Base-by-base conservation (phyloP, 1,139 yeast genomes). In the Geotrichum europaeum region DNA sequence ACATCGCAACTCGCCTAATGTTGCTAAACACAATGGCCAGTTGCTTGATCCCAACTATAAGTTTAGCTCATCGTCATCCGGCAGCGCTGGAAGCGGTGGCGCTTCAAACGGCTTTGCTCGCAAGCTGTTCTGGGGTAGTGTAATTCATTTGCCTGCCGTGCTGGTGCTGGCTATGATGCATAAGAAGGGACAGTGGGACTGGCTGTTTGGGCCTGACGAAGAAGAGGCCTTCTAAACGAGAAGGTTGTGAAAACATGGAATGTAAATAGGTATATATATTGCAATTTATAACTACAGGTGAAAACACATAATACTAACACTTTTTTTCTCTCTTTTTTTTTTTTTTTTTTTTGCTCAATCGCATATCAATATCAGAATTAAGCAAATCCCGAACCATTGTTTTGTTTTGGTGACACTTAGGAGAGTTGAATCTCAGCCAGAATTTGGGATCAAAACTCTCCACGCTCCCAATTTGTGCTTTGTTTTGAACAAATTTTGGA, bases 111-210 rank as follows among this genome's bases (percentile, higher is more conserved):
- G 78, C 1, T 86, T 83, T 71, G 97, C 97, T 0, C 84, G 90
- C 64, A 87, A 87, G 71, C 79, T 94, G 55, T 94, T 94, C 73
- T 89, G 97, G 96, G 90, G 96, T 51, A 88, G 96, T 30, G 97
- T 95, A 1, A 85, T 95, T 84, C 98, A 95, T 68, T 76, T 95
- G 58, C 99, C 99, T 1, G 94, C 89, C 0, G 86, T 95, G 10
- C 77, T 95, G 60, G 86, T 91, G 30, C 78, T 95, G 63, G 98
- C 98, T 0, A 91, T 95, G 91, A 73, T 92, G 58, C 99, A 95
- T 74, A 95, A 94, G 74, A 87, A 86, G 71, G 97, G 97, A 2
- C 92, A 92, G 73, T 92, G 97, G 97, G 96, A 90, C 71, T 82
- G 94, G 77, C 70, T 88, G 53, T 68, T 68, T 62, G 68, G 66